Evolutionary conservation across 1,139 yeast genomes (phyloP), one percentile per base, ranked within the genome.

Genomic region (Kurtzmaniella quercitrusa): DNA sequence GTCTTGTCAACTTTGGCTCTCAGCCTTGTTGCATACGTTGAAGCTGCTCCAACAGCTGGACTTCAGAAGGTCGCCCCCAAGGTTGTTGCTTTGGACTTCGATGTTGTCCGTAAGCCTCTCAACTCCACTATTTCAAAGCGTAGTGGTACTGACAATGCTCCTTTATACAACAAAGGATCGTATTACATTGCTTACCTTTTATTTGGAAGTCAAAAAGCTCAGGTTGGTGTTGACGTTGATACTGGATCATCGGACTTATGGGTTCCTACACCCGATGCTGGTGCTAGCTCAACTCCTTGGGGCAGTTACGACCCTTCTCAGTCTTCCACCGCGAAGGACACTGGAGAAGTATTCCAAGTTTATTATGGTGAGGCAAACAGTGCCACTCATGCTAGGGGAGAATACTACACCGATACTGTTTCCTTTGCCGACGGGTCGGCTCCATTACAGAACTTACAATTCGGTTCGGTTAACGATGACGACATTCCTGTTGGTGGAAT

Each of bases 351-450:
- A 2, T 48, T 52, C 14, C 23, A 18, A 3, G 49, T 45, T 18
- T 4, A 5, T 1, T 54, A 53, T 37, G 52, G 42, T 2, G 55
- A 50, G 8, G 7, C 23, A 5, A 8, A 8, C 23, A 21, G 7
- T 36, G 42, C 42, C 1, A 37, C 46, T 52, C 55, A 58, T 14
- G 56, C 85, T 2, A 52, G 56, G 11, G 88, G 88, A 37, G 56
- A 63, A 41, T 69, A 70, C 77, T 77, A 72, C 21, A 54, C 56
- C 31, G 79, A 70, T 48, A 52, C 49, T 21, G 60, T 73, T 34
- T 43, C 45, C 23, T 51, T 73, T 41, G 72, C 65, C 24, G 63
- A 58, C 37, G 54, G 62, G 11, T 51, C 62, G 8, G 66, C 29
- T 2, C 7, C 19, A 4, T 12, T 80, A n/a, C 47, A 60, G 0